Base-by-base conservation (phyloP, 75 land plant genomes). In the Adiantum capillusveneris region DNA sequence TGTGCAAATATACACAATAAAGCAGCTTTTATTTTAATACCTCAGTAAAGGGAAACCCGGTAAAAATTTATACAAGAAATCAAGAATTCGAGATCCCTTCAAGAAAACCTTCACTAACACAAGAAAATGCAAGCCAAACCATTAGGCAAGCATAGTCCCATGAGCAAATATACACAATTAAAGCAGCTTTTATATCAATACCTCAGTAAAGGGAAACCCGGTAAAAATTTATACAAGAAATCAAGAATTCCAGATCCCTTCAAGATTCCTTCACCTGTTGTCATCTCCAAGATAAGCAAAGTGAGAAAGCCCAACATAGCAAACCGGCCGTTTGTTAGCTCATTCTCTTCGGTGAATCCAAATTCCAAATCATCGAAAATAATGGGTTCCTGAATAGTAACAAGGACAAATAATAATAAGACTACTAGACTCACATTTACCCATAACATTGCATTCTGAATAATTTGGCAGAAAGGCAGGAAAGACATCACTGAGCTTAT, bases 151-250 rank as follows among this genome's bases (percentile, higher is more conserved):
- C n/a, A n/a, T n/a, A n/a, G n/a, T n/a, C n/a, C n/a, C n/a, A n/a
- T n/a, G n/a, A n/a, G n/a, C n/a, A n/a, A n/a, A n/a, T n/a, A n/a
- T n/a, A n/a, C n/a, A n/a, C n/a, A n/a, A n/a, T n/a, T n/a, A n/a
- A n/a, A n/a, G n/a, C 41, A 58, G 52, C 27, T 24, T 58, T 25
- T 41, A 25, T 3, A 61, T 61, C 25, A 46, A 17, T 46, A 46
- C 22, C 50, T 46, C 22, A 6, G 3, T n/a, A 46, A 2, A 6
- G 50, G 50, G 50, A 46, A 46, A 6, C 22, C 22, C 17, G 22
- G 22, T 3, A 21, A 21, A 46, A 46, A 21, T 3, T 46, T 18
- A 21, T 46, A 46, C 22, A 46, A 21, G 22, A 2, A 46, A 21
- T 46, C 50, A 21, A 46, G 50, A n/a, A 46, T 6, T 2, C 50